A percentile compares a stretch with the other conserved stretches of the same genome.
phyloP scores from a whole-genome alignment of 2,329 filamentous ascomycete species.

The Microdochium paspali region DNA sequence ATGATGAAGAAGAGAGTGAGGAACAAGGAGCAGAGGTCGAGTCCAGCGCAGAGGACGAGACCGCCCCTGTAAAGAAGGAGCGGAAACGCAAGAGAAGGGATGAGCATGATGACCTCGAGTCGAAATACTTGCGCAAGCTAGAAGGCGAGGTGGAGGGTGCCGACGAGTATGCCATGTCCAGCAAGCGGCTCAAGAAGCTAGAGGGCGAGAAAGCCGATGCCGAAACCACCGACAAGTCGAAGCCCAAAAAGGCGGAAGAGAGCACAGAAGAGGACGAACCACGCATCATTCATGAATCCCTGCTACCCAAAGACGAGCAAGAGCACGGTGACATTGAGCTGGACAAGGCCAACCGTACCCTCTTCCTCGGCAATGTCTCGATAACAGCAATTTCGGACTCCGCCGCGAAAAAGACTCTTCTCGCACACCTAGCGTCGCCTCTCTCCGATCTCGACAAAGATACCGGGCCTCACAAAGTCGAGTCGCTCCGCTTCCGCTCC shows the following conservation, averaged over 20 bases:
- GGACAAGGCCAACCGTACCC: slow-evolving; percentile 79
- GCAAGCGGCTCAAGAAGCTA: slow-evolving; percentile 43
- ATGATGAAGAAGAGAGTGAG: slow-evolving; percentile 31
- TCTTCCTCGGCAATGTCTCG: slow-evolving; percentile 90
- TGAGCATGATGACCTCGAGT: slow-evolving; percentile 61
- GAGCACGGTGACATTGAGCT: slow-evolving; percentile 44
- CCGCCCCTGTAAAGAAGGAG: slow-evolving; percentile 34
- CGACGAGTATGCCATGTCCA: slow-evolving; percentile 42
- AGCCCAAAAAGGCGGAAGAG: slow-evolving; percentile 16
- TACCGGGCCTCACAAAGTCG: slow-evolving; percentile 57
- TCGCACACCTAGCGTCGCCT: slow-evolving; percentile 70
- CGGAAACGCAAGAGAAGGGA: slow-evolving; percentile 60
- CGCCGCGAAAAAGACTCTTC: slow-evolving; percentile 65
- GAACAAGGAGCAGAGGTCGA: slow-evolving; percentile 29
- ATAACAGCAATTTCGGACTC: slow-evolving; percentile 75
- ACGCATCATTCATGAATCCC: slow-evolving; percentile 46
- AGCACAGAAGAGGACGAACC: slow-evolving; percentile 26
- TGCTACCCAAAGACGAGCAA: slow-evolving; percentile 36
- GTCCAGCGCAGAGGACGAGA: slow-evolving; percentile 24
- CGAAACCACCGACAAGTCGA: slow-evolving; percentile 3
- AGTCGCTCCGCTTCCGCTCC: slow-evolving; percentile 90
- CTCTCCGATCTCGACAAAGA: slow-evolving; percentile 42
- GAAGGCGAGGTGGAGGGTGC: slow-evolving; percentile 25
- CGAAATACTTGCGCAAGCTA: slow-evolving; percentile 58
- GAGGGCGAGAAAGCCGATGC: slow-evolving; percentile 16